These are phyloP conservation scores for Aplosporella prunicola DNA, from an alignment of 2,329 filamentous ascomycete species.

Conservation along the genomic window DNA sequence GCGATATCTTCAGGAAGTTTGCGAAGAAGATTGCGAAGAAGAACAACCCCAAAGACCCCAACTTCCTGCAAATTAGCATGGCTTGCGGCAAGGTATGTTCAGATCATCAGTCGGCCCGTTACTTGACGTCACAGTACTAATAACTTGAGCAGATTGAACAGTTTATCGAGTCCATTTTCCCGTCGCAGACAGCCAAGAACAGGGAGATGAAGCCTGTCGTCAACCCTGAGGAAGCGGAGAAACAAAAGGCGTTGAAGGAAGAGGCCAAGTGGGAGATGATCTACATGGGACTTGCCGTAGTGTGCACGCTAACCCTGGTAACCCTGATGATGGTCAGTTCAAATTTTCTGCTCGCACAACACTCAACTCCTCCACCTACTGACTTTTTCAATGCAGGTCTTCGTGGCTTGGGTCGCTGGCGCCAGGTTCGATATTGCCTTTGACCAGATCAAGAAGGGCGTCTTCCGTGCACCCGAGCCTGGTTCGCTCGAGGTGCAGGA, in stretches of 20 bases:
- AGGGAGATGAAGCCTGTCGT: slow-evolving; percentile 17
- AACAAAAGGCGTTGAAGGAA: slow-evolving; percentile 42
- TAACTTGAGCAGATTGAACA: slow-evolving; percentile 62
- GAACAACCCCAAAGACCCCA: slow-evolving; percentile 88
- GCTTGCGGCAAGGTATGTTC: slow-evolving; percentile 69
- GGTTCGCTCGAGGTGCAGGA: slow-evolving; percentile 1
- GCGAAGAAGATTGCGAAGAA: slow-evolving; percentile 77
- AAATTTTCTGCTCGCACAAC: slow-evolving; percentile 11
- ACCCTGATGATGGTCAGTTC: slow-evolving; percentile 67
- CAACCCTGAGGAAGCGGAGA: slow-evolving; percentile 47
- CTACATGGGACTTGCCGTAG: slow-evolving; percentile 57
- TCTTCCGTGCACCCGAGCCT: slow-evolving; percentile 7
- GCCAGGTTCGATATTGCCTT: slow-evolving; percentile 70
- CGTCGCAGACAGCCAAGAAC: slow-evolving; percentile 51
- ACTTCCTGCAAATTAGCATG: slow-evolving; percentile 83
- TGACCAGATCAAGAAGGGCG: slow-evolving; percentile 43
- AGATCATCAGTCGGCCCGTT: not conserved
- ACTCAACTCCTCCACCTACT: not conserved
- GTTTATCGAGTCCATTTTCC: slow-evolving; percentile 91
- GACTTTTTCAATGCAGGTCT: slow-evolving; percentile 32
- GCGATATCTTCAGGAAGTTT: slow-evolving; percentile 72
- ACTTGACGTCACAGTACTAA: slow-evolving; percentile 4
- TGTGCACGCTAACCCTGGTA: slow-evolving; percentile 61
- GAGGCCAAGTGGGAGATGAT: slow-evolving; percentile 47
- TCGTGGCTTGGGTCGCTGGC: slow-evolving; percentile 67